Evolutionary conservation across 1,139 yeast genomes (phyloP).

Genomic region (Lodderomyces theae): DNA sequence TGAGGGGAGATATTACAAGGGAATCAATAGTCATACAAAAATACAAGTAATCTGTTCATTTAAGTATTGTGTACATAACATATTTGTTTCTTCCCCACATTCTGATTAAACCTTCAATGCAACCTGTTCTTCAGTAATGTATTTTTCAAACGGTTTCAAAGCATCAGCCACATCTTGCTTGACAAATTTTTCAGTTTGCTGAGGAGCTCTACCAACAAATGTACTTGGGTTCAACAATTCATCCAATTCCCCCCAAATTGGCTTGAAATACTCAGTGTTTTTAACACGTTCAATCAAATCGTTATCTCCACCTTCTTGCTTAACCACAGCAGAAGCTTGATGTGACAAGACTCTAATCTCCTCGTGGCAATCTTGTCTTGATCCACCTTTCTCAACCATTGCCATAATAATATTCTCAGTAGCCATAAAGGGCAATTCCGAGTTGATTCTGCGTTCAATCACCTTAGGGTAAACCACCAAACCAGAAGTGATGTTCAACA

Average conservation of each 20-base stretch:
- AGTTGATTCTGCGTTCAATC: conserved; percentile 89
- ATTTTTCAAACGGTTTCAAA: conserved; percentile 61
- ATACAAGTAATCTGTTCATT: no score
- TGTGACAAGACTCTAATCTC: conserved; percentile 95
- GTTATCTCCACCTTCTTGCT: conserved; percentile 98
- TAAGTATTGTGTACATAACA: background rate
- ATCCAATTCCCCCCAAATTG: conserved; percentile 84
- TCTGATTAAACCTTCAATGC: conserved; percentile 39
- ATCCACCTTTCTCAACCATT: conserved; percentile 96
- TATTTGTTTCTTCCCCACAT: background rate
- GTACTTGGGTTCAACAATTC: conserved; percentile 83
- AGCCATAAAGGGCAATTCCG: conserved; percentile 99
- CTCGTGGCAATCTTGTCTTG: conserved; percentile 98
- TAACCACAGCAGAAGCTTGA: conserved; percentile 95
- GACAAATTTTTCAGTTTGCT: conserved; percentile 93
- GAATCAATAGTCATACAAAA: no score
- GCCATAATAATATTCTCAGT: conserved; percentile 99
- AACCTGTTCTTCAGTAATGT: conserved; percentile 63
- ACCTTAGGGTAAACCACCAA: conserved; percentile 98
- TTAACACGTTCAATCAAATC: conserved; percentile 89
- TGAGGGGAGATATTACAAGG: no score
- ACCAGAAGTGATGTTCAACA: conserved; percentile 90
- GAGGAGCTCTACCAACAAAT: conserved; percentile 97
- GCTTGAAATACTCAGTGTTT: conserved; percentile 78
- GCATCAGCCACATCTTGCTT: conserved; percentile 82